Evolutionary conservation across 139 green algal genomes (phyloP).

Genomic region (Chlorella ohadii): DNA sequence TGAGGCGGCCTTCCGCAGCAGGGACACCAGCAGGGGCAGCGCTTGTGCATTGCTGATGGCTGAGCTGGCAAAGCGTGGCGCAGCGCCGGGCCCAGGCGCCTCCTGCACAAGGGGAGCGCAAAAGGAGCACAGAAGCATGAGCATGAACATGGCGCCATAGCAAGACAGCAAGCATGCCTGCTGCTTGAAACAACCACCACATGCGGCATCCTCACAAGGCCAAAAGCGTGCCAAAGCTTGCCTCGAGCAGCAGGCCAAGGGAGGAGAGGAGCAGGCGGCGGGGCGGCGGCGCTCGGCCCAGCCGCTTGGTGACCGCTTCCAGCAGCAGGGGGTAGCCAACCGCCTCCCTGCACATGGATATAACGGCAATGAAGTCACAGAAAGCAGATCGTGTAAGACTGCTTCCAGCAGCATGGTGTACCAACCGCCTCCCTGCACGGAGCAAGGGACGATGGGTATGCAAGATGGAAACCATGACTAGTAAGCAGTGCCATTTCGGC

Average conservation of each 20-base stretch:
- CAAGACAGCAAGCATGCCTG: too few species aligned
- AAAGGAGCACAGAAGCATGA: too few species aligned
- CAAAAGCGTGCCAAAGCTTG: not conserved
- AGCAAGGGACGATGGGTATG: too few species aligned
- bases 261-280: conserved; percentile 31
- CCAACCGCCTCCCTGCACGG: too few species aligned
- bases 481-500: too few species aligned
- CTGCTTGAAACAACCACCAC: too few species aligned
- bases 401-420: too few species aligned
- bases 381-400: too few species aligned
- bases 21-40: conserved; percentile 39
- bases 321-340: conserved; percentile 48
- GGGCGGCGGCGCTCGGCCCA: not conserved
- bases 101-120: conserved; percentile 8
- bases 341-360: not conserved
- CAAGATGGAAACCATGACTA: too few species aligned
- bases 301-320: conserved; percentile 24
- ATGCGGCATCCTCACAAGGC: too few species aligned
- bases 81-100: not conserved
- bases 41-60: conserved; percentile 47
- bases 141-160: too few species aligned
- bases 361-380: too few species aligned
- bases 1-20: conserved; percentile 20
- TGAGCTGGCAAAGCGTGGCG: not conserved
- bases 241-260: conserved; percentile 49